Percentiles rank a stretch among this genome's conserved stretches.
Evolutionary conservation across 2,329 filamentous ascomycete genomes (phyloP).

Genomic region (Epichloe glyceriae): DNA sequence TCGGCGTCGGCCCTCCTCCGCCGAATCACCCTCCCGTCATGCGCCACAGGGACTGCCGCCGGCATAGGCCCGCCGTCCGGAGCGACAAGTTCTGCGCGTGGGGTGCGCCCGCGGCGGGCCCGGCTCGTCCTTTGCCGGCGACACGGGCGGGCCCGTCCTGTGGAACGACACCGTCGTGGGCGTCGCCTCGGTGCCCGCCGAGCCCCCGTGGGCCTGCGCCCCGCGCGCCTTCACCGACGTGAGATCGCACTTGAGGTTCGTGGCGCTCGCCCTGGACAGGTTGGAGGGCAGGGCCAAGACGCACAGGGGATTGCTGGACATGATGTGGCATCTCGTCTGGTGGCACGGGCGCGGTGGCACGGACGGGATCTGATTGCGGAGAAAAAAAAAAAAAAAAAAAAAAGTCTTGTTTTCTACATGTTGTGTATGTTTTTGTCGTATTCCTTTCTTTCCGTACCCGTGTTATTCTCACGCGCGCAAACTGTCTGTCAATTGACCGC

Average conservation of each 20-base stretch:
- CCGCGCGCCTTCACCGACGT: not conserved
- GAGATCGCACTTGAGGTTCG: not conserved
- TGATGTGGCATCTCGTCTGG: too few species aligned
- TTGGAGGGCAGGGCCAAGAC: too few species aligned
- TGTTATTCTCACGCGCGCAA: too few species aligned
- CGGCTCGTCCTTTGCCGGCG: not conserved
- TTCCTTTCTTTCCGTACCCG: too few species aligned
- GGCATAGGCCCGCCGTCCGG: not conserved
- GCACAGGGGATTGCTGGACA: too few species aligned
- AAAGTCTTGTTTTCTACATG: too few species aligned
- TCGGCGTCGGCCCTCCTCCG: too few species aligned
- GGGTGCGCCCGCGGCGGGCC: not conserved
- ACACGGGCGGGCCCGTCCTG: slow-evolving; percentile 1
- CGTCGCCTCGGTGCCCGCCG: not conserved
- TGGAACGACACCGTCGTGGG: not conserved
- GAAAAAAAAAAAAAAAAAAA: too few species aligned
- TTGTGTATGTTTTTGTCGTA: too few species aligned
- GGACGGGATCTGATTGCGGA: too few species aligned
- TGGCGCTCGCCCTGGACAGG: not conserved
- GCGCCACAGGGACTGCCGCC: not conserved
- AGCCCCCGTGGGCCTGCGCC: not conserved
- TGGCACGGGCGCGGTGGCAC: too few species aligned
- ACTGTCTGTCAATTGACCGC: too few species aligned
- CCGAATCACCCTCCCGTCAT: not conserved
- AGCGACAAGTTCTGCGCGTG: not conserved